Base-by-base conservation (phyloP, 2,329 filamentous ascomycete species). In the Alternaria gaisen region DNA sequence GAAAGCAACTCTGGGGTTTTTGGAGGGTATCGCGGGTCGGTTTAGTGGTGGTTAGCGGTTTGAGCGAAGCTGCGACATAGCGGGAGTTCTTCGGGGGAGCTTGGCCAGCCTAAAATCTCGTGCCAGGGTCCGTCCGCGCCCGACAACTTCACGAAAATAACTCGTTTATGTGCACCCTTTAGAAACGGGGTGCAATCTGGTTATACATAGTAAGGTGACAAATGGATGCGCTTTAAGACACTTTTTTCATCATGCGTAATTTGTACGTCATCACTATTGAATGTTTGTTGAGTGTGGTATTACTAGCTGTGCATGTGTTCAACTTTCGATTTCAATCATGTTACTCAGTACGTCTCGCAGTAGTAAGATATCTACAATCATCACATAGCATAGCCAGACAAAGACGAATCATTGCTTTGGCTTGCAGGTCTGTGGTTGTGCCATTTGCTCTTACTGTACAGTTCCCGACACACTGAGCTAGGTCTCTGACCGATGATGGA, bases 61-160 rank as follows among this genome's bases (percentile, higher is more conserved):
- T 63, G 65, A 63, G 54, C 61, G 57, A 70, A 67, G 68, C 65
- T 68, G 69, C 66, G 64, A 70, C 62, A 64, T 53, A 52, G 64
- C 66, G 66, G 66, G 53, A 57, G 48, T 66, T 67, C 65, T 66
- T 69, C 64, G 66, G 65, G 26, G 12, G 53, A 62, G 64, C 64
- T 66, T 67, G 61, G 62, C 66, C 64, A 60, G 60, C 52, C 64
- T 63, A 53, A 67, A 65, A 54, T 64, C 63, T 58, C 48, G 48
- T 47, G 43, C 56, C 41, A 56, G 56, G 54, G 46, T 48, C 58
- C 61, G 58, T 62, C 61, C 53, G 64, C 61, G 64, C 64, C 61
- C 61, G 61, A 65, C 55, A 62, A 54, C 64, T 28, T 30, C n/a
- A 64, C 64, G 56, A 63, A 60, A 66, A 63, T 60, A 60, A 58